phyloP scores from a whole-genome alignment of 2,329 filamentous ascomycete species.

The Xylaria polymorpha region DNA sequence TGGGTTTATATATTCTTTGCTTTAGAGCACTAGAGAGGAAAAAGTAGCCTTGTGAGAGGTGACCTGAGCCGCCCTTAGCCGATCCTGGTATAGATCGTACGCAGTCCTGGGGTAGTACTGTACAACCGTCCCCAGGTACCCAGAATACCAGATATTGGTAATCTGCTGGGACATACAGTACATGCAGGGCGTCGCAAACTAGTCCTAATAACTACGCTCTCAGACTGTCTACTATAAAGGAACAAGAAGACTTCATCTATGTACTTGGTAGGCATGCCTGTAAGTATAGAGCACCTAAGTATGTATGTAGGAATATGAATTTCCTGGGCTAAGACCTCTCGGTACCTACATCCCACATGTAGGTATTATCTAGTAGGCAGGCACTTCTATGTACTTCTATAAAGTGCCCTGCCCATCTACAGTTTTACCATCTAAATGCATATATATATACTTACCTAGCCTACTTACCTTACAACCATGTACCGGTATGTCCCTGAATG shows the following conservation, averaged over 20 bases:
- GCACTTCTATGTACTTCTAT: neutral
- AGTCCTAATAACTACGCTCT: neutral
- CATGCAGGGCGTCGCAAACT: neutral
- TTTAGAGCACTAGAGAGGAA: neutral
- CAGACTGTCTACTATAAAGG: too few species aligned
- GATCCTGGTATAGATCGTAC: conserved; percentile 18
- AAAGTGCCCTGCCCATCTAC: neutral
- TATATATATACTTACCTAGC: too few species aligned
- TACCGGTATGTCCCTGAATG: neutral
- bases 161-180: too few species aligned
- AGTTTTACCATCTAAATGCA: neutral
- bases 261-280: too few species aligned
- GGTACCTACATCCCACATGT: too few species aligned
- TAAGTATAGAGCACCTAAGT: too few species aligned
- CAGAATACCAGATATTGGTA: neutral
- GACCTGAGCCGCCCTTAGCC: conserved; percentile 26
- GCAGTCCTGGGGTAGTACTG: neutral
- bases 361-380: neutral
- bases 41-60: conserved; percentile 16
- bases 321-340: neutral
- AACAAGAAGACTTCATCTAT: too few species aligned
- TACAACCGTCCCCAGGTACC: neutral
- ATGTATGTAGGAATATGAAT: too few species aligned
- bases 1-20: neutral
- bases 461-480: too few species aligned